These are phyloP conservation scores for Sporobolus alterniflorus DNA, from an alignment of 202 grass and related monocot species.

Conservation along the genomic window DNA sequence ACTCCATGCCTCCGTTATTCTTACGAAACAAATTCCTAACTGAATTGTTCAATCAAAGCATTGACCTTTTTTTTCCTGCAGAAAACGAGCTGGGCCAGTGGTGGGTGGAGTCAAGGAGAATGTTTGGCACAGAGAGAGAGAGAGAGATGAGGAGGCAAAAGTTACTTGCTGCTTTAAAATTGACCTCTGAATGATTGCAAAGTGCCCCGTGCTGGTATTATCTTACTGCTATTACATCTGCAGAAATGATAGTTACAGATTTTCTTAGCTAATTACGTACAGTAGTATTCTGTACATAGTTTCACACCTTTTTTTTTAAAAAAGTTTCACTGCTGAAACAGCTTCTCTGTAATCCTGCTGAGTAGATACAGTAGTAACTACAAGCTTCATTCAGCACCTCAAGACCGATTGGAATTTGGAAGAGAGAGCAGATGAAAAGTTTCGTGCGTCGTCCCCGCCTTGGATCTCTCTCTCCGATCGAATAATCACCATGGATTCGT, in stretches of 20 bases:
- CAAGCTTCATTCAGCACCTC: not conserved
- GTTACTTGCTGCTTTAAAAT: not conserved
- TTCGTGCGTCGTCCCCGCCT: not conserved
- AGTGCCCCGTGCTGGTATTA: not conserved
- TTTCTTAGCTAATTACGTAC: not conserved
- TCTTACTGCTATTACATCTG: not conserved
- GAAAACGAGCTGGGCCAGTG: not conserved
- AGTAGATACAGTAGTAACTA: not conserved
- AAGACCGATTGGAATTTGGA: no score
- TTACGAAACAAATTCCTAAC: not conserved
- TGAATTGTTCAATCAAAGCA: slow-evolving; percentile 2
- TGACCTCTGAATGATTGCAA: not conserved
- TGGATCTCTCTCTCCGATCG: not conserved
- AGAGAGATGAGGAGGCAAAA: no score
- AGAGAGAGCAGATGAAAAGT: no score
- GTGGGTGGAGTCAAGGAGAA: not conserved
- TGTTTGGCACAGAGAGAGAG: slow-evolving; percentile 16
- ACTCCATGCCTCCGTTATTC: not conserved
- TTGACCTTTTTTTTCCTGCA: not conserved
- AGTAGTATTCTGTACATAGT: not conserved
- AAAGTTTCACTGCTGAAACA: no score
- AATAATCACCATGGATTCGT: no score
- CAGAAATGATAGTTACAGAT: not conserved
- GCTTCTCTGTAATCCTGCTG: not conserved
- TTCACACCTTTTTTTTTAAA: not conserved